These are phyloP conservation scores for Microbotryum saponariae DNA, from an alignment of 1,284 basidiomycete genomes.

Conservation along the genomic window DNA sequence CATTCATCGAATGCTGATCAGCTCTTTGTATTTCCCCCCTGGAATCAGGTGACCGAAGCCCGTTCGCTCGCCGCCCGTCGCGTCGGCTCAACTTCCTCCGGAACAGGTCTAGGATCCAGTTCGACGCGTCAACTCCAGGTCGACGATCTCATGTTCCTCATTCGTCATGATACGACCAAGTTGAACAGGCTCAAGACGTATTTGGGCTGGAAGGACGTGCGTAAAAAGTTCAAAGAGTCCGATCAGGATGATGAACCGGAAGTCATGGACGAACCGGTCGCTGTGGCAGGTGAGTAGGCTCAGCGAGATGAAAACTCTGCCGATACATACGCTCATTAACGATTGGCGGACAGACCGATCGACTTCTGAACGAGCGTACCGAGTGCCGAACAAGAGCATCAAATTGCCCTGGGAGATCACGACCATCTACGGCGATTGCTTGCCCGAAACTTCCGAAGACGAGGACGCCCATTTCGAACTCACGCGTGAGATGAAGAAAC, in stretches of 20 bases:
- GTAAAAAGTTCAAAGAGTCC: constrained; percentile 82
- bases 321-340: constrained; percentile 23
- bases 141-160: constrained; percentile 93
- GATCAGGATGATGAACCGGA: constrained; percentile 32
- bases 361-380: constrained; percentile 51
- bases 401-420: constrained; percentile 94
- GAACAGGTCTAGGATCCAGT: too few species aligned
- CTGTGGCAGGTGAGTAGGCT: constrained; percentile 5
- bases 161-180: constrained; percentile 87
- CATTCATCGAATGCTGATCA: background rate
- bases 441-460: constrained; percentile 53
- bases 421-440: constrained; percentile 79
- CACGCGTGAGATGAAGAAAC: constrained; percentile 82
- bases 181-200: constrained; percentile 89
- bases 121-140: constrained; percentile 71
- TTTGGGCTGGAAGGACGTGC: constrained; percentile 96
- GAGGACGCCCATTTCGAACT: constrained; percentile 82
- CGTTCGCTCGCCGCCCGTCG: constrained; percentile 72
- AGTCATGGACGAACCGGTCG: constrained; percentile 17
- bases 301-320: constrained; percentile 13
- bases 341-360: constrained; percentile 16
- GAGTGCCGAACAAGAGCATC: constrained; percentile 86
- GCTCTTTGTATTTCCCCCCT: background rate
- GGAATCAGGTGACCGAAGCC: constrained; percentile 74
- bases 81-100: constrained; percentile 40